A percentile compares a stretch with the other conserved stretches of the same genome.
Evolutionary conservation across 306 rosid genomes (phyloP).

Genomic region (Mimosa bimucronata): DNA sequence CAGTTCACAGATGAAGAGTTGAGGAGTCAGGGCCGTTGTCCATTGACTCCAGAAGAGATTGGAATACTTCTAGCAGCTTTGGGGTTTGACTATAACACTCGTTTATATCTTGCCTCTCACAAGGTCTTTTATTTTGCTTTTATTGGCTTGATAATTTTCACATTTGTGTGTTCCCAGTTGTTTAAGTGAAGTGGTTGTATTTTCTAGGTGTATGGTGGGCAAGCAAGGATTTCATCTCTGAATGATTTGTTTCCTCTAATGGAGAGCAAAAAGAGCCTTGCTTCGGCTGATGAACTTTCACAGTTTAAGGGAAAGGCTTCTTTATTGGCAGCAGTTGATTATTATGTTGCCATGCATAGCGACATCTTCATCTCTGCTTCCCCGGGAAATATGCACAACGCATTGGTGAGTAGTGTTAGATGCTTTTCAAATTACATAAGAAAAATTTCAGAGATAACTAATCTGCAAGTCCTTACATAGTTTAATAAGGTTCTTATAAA

Average conservation of each 20-base stretch:
- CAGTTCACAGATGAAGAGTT: conserved; percentile 95
- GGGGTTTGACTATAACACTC: conserved; percentile 92
- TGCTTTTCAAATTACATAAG: conserved; percentile 6
- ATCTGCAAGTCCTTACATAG: too few relatives aligned
- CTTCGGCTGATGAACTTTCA: conserved; percentile 70
- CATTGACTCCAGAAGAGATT: conserved; percentile 95
- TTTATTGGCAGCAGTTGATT: conserved; percentile 90
- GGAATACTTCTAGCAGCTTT: conserved; percentile 89
- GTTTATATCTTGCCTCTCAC: conserved; percentile 96
- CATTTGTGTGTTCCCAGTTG: conserved; percentile 22
- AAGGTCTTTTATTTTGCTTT: conserved; percentile 62
- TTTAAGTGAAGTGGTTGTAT: conserved; percentile 22
- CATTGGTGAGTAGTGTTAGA: conserved; percentile 70
- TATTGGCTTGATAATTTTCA: conserved; percentile 17
- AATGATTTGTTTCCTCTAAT: conserved; percentile 77
- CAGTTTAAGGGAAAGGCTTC: conserved; percentile 93
- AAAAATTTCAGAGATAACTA: neutral
- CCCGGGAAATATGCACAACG: conserved; percentile 99
- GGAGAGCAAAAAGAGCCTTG: conserved; percentile 94
- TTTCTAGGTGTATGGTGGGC: conserved; percentile 93
- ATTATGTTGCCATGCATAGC: conserved; percentile 89
- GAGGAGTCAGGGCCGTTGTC: conserved; percentile 98
- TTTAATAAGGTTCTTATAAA: too few relatives aligned
- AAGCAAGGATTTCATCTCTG: conserved; percentile 82
- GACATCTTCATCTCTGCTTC: conserved; percentile 96